A percentile compares a stretch with the other conserved stretches of the same genome.
These are phyloP conservation scores for Tilletiopsis washingtonensis DNA, from an alignment of 1,284 basidiomycete species.

Conservation along the genomic window DNA sequence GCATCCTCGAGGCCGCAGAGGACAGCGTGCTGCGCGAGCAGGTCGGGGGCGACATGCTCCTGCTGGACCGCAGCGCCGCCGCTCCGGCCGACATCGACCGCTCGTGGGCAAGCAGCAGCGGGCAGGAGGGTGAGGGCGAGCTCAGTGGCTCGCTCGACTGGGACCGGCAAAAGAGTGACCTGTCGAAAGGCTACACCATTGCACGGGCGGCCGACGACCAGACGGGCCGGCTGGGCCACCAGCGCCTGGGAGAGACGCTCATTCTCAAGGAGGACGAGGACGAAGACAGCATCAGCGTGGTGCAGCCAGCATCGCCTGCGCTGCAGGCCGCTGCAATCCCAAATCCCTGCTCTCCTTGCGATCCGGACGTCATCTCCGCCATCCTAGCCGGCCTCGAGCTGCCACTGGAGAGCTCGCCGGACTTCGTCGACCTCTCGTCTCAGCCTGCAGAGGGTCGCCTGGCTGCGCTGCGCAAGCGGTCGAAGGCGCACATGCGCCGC, in stretches of 20 bases:
- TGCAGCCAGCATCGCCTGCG: too few relatives aligned
- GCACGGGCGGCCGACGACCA: background rate
- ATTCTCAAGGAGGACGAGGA: background rate
- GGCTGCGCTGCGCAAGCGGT: slow-evolving; percentile 55
- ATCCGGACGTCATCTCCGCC: slow-evolving; percentile 59
- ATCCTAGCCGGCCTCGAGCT: slow-evolving; percentile 62
- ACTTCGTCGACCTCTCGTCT: slow-evolving; percentile 59
- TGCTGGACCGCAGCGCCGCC: too few relatives aligned
- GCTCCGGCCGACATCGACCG: too few relatives aligned
- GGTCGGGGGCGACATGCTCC: background rate
- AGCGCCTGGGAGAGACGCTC: background rate
- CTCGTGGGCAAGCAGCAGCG: background rate
- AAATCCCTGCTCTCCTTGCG: slow-evolving; percentile 84
- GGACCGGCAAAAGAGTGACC: background rate
- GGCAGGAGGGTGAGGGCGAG: background rate
- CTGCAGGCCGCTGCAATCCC: slow-evolving; percentile 47
- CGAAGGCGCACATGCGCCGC: slow-evolving; percentile 47
- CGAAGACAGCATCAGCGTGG: too few relatives aligned
- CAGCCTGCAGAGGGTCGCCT: slow-evolving; percentile 57
- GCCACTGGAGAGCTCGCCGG: slow-evolving; percentile 53
- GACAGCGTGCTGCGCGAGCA: background rate
- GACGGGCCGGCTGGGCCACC: background rate
- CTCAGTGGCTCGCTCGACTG: background rate
- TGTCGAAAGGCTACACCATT: background rate
- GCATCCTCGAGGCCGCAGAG: too few relatives aligned